A percentile compares a stretch with the other conserved stretches of the same genome.
These are phyloP conservation scores for Ceratocystis colombiana DNA, from an alignment of 2,329 filamentous ascomycete genomes.

Conservation along the genomic window DNA sequence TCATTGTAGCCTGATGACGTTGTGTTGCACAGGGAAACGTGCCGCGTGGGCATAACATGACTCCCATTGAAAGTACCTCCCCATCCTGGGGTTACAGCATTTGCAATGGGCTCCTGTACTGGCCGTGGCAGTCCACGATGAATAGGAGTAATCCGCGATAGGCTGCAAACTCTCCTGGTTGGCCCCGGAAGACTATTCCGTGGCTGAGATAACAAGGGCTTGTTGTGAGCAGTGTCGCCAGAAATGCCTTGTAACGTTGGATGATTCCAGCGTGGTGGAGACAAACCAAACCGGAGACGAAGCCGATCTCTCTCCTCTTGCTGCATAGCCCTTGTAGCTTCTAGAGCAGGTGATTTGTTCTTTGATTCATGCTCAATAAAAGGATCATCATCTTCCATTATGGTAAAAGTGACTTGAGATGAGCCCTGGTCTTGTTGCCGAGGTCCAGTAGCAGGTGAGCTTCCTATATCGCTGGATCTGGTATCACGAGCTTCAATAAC, in stretches of 20 bases:
- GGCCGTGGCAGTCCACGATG: neutral
- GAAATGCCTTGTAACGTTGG: neutral
- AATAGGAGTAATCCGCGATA: neutral
- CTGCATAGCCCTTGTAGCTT: neutral
- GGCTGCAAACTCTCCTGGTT: neutral
- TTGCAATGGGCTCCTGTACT: neutral
- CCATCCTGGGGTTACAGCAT: neutral
- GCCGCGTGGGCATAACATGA: neutral
- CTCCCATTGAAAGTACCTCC: neutral
- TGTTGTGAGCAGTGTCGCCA: neutral
- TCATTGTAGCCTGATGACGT: neutral
- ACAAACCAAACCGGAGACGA: neutral
- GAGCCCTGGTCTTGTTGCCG: neutral
- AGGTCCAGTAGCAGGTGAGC: neutral
- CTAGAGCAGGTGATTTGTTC: neutral
- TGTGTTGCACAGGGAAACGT: neutral
- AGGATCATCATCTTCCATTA: slow-evolving; percentile 7
- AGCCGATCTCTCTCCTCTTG: slow-evolving; percentile 2
- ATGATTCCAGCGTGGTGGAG: slow-evolving; percentile 6
- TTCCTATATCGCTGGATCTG: neutral
- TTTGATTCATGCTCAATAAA: slow-evolving; percentile 8
- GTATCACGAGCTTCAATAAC: neutral
- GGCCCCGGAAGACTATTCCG: neutral
- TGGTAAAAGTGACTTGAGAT: neutral
- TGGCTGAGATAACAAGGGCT: neutral